Base-by-base conservation (phyloP, 2,329 filamentous ascomycete species). In the Aureobasidium sp. region DNA sequence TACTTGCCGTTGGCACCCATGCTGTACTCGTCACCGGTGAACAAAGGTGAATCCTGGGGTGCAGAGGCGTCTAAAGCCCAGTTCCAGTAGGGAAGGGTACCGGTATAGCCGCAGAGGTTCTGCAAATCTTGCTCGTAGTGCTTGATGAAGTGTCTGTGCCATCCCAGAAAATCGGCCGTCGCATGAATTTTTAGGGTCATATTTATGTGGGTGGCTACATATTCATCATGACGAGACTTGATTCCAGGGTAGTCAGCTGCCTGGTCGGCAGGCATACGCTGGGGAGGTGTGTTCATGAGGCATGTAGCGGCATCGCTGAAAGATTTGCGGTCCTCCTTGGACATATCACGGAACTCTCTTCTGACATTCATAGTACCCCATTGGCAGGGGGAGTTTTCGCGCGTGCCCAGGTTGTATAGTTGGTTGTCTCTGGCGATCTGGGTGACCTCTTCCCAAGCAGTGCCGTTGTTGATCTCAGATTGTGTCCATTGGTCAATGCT, bases 1-100 rank as follows among this genome's bases (percentile, higher is more conserved):
- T 65, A 71, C 27, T 63, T 61, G 49, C 71, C 70, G 41, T 73
- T 71, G 63, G 66, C 62, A 27, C 70, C 68, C 64, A 73, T 66
- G 61, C 76, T 74, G 54, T 77, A 80, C 30, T 75, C 76, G 64
- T 77, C 79, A 53, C 82, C 82, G 65, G 83, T 81, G 63, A 85
- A 84, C 53, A 84, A 68, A 14, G 81, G 79, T 0, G 79, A 82
- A 60, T 77, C 75, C 63, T 51, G 61, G 65, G 66, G 27, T 63
- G 82, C 73, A 29, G 64, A 29, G 30, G 65, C 67, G 47, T 71
- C 68, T 11, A 65, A 57, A 21, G 69, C 67, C 69, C 69, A 72
- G 51, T 71, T 68, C 68, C 64, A 39, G 62, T 68, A 70, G 21
- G 75, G 75, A 32, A 75, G 72, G 21, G 69, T 68, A 58, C 76